Evolutionary conservation across 371 early-diverging fungal genomes (phyloP).

Genomic region (Umbelopsis sp.): DNA sequence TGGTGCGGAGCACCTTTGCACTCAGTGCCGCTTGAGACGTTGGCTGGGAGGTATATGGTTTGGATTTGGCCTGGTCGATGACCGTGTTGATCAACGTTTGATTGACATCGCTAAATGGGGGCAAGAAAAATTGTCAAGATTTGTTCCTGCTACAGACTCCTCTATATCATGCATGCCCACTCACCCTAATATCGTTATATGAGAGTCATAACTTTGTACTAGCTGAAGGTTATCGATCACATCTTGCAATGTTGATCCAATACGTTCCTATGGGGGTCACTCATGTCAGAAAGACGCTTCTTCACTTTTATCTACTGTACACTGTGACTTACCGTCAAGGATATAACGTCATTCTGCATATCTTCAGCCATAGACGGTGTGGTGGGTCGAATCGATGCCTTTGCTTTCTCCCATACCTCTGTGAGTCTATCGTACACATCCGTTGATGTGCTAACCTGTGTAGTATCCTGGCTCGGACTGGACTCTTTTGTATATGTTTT

Average conservation of each 20-base stretch:
- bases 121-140: neutral
- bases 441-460: neutral
- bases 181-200: slow-evolving; percentile 7
- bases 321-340: neutral
- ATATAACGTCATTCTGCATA: slow-evolving; percentile 1
- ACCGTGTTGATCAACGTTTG: slow-evolving; percentile 7
- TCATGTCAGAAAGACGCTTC: no score
- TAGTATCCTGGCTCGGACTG: neutral
- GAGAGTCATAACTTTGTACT: slow-evolving; percentile 11
- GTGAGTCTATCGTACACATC: slow-evolving; percentile 1
- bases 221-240: slow-evolving; percentile 6
- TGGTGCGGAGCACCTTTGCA: slow-evolving; percentile 3
- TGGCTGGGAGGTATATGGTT: neutral
- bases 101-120: neutral
- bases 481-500: neutral
- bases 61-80: neutral
- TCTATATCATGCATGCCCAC: neutral
- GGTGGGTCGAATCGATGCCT: neutral
- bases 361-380: neutral
- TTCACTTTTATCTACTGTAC: no score
- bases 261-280: neutral
- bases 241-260: slow-evolving; percentile 3
- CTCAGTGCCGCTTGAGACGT: neutral
- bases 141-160: no score
- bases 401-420: slow-evolving; percentile 4